Evolutionary conservation across 441 rosid species (phyloP).

Genomic region (Erodium trifolium): DNA sequence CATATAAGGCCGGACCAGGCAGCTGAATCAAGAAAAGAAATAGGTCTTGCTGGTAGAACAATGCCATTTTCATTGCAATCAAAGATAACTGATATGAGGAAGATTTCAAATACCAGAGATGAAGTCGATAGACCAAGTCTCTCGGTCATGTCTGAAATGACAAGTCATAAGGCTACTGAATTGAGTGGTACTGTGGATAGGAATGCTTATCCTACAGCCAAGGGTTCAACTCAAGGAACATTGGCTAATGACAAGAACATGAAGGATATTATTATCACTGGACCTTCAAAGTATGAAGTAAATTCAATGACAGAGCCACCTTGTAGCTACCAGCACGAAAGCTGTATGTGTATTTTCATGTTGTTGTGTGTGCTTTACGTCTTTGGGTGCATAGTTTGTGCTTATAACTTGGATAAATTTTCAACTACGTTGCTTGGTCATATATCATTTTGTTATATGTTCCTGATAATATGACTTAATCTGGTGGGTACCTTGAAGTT

Average conservation of each 20-base stretch:
- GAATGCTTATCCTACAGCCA: constrained; percentile 34
- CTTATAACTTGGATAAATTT: constrained; percentile 1
- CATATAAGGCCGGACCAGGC: constrained; percentile 48
- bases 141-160: constrained; percentile 38
- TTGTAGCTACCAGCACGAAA: constrained; percentile 44
- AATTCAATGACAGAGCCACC: constrained; percentile 45
- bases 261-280: constrained; percentile 45
- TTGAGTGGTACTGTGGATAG: constrained; percentile 33
- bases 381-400: background rate
- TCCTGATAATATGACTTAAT: background rate
- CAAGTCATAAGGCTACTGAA: constrained; percentile 38
- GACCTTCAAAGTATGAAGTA: constrained; percentile 39
- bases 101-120: constrained; percentile 48
- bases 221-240: constrained; percentile 38
- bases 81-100: constrained; percentile 53
- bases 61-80: constrained; percentile 98
- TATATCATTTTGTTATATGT: constrained; percentile 3
- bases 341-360: constrained; percentile 39
- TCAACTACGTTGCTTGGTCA: background rate
- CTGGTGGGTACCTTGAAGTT: background rate
- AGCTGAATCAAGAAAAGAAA: constrained; percentile 65
- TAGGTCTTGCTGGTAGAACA: constrained; percentile 75
- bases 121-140: constrained; percentile 47
- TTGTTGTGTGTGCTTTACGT: constrained; percentile 2
- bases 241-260: constrained; percentile 44